Conservation (phyloP, 176 grass and related monocot species). For the Rhipidocladum racemiflorum region DNA sequence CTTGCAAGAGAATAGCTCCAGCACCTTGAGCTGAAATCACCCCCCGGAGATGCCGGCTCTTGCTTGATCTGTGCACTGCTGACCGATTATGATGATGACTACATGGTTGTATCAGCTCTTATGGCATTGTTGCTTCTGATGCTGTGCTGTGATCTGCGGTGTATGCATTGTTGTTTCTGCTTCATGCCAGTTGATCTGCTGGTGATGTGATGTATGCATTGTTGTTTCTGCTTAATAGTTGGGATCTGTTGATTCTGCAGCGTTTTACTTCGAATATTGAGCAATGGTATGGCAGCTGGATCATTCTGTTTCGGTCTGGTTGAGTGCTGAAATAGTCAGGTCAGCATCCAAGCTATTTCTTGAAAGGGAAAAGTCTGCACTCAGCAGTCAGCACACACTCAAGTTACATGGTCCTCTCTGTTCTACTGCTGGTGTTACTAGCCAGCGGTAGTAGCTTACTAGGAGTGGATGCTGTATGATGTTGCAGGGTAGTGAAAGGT, state of each 20-base stretch:
- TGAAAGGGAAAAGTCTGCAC: slow-evolving; percentile 24
- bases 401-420: not conserved
- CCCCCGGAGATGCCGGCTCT: not conserved
- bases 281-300: not conserved
- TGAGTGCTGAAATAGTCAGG: not conserved
- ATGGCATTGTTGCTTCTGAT: not conserved
- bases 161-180: not conserved
- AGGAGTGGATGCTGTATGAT: slow-evolving; percentile 4
- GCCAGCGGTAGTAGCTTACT: not conserved
- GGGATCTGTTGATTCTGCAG: not conserved
- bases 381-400: not conserved
- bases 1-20: slow-evolving; percentile 6
- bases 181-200: not conserved
- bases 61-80: not conserved
- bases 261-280: not conserved
- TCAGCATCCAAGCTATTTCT: not conserved
- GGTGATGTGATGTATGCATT: not conserved
- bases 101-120: not conserved
- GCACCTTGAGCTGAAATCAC: not conserved
- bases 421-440: not conserved
- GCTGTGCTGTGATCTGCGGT: not conserved
- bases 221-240: not conserved
- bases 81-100: not conserved
- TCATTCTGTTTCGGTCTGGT: not conserved
- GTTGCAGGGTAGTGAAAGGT: not conserved